Evolutionary conservation across 345 rosid genomes (phyloP).

Genomic region (Eucalyptus curtisii): DNA sequence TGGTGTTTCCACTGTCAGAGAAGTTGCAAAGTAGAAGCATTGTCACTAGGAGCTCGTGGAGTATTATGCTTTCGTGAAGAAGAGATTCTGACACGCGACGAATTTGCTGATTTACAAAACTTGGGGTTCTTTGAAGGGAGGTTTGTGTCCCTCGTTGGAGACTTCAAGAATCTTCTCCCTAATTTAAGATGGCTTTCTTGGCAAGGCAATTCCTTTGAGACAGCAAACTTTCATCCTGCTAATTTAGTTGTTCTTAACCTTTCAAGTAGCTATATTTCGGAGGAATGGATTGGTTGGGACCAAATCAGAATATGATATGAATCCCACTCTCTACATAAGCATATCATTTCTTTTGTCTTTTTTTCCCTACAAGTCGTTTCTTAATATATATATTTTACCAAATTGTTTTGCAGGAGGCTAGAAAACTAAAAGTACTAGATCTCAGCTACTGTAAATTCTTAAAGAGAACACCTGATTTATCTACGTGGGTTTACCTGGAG

Average conservation of each 20-base stretch:
- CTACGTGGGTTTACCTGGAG: neutral
- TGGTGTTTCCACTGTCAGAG: too few species aligned
- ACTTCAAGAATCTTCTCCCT: neutral
- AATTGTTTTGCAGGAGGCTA: neutral
- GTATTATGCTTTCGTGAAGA: too few species aligned
- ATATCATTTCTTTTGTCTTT: neutral
- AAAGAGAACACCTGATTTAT: neutral
- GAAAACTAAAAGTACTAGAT: neutral
- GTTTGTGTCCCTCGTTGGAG: accelerated
- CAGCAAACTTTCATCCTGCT: neutral
- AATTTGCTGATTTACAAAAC: accelerated
- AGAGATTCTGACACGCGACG: accelerated
- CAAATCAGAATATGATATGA: neutral
- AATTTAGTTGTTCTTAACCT: neutral
- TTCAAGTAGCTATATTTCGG: accelerated
- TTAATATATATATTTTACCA: neutral
- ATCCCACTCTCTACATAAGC: accelerated
- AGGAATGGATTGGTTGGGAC: neutral
- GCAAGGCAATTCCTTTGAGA: accelerated
- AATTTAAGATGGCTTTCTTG: neutral
- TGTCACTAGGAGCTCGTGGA: too few species aligned
- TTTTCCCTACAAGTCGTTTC: accelerated
- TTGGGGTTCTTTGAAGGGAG: accelerated
- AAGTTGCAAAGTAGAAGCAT: too few species aligned
- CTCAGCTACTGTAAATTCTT: accelerated